phyloP scores from a whole-genome alignment of 2,329 filamentous ascomycete genomes.

The Gnomoniopsis sp. region DNA sequence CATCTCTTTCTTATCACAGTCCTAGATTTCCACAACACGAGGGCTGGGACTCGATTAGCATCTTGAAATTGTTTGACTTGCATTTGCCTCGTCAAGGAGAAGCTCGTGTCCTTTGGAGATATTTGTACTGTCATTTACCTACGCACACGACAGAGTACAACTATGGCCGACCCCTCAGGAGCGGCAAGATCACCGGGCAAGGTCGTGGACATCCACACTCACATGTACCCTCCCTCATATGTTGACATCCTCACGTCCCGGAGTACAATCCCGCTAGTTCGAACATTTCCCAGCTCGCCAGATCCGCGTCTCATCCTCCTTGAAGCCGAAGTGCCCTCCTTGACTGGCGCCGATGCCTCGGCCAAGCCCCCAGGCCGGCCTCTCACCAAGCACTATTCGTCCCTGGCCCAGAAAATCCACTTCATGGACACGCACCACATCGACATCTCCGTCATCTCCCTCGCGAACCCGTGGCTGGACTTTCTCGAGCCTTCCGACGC shows the following conservation, averaged over 20 bases:
- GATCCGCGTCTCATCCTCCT: slow-evolving; percentile 60
- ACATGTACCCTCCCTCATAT: slow-evolving; percentile 66
- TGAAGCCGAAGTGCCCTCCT: slow-evolving; percentile 29
- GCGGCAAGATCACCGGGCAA: slow-evolving; percentile 20
- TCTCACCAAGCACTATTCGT: slow-evolving; percentile 79
- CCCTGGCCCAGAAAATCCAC: slow-evolving; percentile 72
- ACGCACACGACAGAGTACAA: neutral
- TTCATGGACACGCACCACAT: slow-evolving; percentile 89
- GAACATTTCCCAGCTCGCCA: slow-evolving; percentile 54
- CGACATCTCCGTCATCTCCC: slow-evolving; percentile 77
- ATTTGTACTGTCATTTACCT: neutral
- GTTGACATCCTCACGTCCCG: slow-evolving; percentile 58
- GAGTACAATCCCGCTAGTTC: slow-evolving; percentile 65
- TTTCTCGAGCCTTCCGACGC: slow-evolving; percentile 66
- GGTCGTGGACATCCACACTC: slow-evolving; percentile 66
- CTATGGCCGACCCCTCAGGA: slow-evolving; percentile 7
- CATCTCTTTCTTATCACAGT: neutral
- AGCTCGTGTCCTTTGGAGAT: too few species aligned
- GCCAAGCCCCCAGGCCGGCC: slow-evolving; percentile 70
- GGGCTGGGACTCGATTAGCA: neutral
- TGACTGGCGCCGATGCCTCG: slow-evolving; percentile 40
- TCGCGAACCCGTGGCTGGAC: slow-evolving; percentile 93
- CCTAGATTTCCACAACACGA: neutral
- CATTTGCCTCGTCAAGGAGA: neutral
- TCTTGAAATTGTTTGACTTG: neutral